A percentile compares a stretch with the other conserved stretches of the same genome.
Conservation (phyloP, 805 yeast genomes). For the Schizosaccharomyces osmophilus region DNA sequence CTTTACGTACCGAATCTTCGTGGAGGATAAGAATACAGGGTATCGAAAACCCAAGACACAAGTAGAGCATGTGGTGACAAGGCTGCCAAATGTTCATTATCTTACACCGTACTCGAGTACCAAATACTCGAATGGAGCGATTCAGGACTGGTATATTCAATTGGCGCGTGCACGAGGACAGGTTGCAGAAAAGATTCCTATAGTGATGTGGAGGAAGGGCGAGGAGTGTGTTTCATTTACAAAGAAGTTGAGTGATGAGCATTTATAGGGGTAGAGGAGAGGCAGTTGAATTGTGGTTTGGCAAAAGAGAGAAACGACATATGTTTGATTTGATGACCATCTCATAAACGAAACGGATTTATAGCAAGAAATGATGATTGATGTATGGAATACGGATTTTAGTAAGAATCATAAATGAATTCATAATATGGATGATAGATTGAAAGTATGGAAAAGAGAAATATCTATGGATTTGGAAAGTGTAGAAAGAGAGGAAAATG, state of each 20-base stretch:
- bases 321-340: too few relatives aligned
- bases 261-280: background rate
- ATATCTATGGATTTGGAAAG: too few relatives aligned
- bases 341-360: too few relatives aligned
- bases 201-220: background rate
- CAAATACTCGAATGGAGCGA: background rate
- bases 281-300: too few relatives aligned
- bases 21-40: background rate
- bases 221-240: background rate
- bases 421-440: too few relatives aligned
- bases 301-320: too few relatives aligned
- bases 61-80: background rate
- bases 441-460: too few relatives aligned
- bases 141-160: background rate
- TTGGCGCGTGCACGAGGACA: background rate
- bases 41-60: background rate
- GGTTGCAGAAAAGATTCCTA: background rate
- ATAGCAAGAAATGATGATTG: too few relatives aligned
- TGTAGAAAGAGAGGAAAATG: too few relatives aligned
- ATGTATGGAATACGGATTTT: too few relatives aligned
- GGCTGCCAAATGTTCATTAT: background rate
- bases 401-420: too few relatives aligned
- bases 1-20: background rate
- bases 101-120: background rate
- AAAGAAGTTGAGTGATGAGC: background rate